These are phyloP conservation scores for Aspergillus sp. DNA, from an alignment of 2,329 filamentous ascomycete genomes.

Conservation along the genomic window DNA sequence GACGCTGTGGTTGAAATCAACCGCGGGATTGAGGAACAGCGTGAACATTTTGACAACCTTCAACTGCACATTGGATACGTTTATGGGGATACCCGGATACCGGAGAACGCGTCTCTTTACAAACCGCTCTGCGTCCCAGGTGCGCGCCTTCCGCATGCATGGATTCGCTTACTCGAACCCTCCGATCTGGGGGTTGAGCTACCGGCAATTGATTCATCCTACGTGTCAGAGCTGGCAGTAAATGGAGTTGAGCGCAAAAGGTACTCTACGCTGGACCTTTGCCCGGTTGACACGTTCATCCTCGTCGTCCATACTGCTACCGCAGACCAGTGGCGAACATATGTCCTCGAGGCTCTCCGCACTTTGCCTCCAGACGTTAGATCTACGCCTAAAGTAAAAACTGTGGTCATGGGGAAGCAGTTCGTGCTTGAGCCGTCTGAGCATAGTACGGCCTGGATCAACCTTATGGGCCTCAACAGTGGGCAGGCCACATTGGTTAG, in stretches of 20 bases:
- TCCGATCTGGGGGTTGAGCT: slow-evolving; percentile 1
- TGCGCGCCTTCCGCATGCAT: slow-evolving; percentile 48
- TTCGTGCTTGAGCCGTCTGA: slow-evolving; percentile 28
- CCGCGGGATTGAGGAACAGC: slow-evolving; percentile 18
- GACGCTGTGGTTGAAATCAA: slow-evolving; percentile 9
- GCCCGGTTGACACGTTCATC: slow-evolving; percentile 37
- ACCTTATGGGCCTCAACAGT: slow-evolving; percentile 26
- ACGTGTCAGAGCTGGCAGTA: slow-evolving; percentile 37
- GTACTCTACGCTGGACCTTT: slow-evolving; percentile 46
- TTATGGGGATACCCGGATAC: slow-evolving; percentile 27
- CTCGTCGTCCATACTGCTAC: slow-evolving; percentile 27
- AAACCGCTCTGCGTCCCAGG: slow-evolving; percentile 43
- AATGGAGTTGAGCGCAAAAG: slow-evolving; percentile 31
- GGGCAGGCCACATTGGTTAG: slow-evolving; percentile 39
- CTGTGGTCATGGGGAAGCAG: slow-evolving; percentile 23
- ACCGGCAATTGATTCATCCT: slow-evolving; percentile 39
- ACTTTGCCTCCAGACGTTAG: neutral
- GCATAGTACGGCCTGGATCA: slow-evolving; percentile 23
- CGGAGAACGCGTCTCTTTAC: slow-evolving; percentile 44
- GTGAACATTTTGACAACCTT: slow-evolving; percentile 24
- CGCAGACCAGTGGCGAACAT: slow-evolving; percentile 1
- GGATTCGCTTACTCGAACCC: slow-evolving; percentile 32
- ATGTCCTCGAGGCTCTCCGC: slow-evolving; percentile 1
- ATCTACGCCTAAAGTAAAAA: neutral
- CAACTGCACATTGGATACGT: slow-evolving; percentile 20